Evolutionary conservation across 768 basidiomycete genomes (phyloP).

Genomic region (Ramaria rubella): DNA sequence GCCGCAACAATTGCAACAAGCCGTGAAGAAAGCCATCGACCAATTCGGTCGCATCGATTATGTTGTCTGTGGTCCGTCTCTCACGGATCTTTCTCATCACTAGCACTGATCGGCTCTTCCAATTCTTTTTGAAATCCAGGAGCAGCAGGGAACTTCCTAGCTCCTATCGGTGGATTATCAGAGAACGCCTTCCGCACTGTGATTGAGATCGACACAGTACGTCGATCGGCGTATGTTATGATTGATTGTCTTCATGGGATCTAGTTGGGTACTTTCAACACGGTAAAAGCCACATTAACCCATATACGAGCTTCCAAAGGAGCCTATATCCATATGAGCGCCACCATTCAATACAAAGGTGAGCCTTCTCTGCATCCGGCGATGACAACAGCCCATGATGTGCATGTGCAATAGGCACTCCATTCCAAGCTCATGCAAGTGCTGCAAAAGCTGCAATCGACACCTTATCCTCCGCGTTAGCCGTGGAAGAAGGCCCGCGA

Average conservation of each 20-base stretch:
- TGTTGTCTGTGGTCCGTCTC: constrained; percentile 76
- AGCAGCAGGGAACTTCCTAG: constrained; percentile 95
- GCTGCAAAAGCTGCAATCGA: constrained; percentile 95
- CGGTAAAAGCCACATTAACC: constrained; percentile 83
- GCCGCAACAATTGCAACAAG: constrained; percentile 61
- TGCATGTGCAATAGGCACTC: constrained; percentile 44
- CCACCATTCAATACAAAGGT: constrained; percentile 84
- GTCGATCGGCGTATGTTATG: constrained; percentile 17
- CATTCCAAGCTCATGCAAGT: constrained; percentile 88
- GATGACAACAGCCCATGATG: neutral
- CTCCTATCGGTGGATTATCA: constrained; percentile 75
- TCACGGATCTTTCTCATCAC: neutral
- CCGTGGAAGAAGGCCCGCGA: constrained; percentile 89
- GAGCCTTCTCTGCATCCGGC: constrained; percentile 12
- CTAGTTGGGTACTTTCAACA: constrained; percentile 89
- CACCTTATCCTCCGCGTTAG: constrained; percentile 76
- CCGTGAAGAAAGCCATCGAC: constrained; percentile 68
- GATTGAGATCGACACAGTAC: constrained; percentile 86
- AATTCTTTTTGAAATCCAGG: constrained; percentile 36
- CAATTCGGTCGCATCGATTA: constrained; percentile 87
- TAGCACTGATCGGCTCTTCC: neutral
- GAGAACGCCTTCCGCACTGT: constrained; percentile 91
- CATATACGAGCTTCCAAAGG: constrained; percentile 68
- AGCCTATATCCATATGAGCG: constrained; percentile 83
- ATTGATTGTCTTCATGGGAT: neutral